Evolutionary conservation across 495 filamentous ascomycete genomes (phyloP), one percentile per base, ranked within the genome.

Genomic region (Penicillium angulare): DNA sequence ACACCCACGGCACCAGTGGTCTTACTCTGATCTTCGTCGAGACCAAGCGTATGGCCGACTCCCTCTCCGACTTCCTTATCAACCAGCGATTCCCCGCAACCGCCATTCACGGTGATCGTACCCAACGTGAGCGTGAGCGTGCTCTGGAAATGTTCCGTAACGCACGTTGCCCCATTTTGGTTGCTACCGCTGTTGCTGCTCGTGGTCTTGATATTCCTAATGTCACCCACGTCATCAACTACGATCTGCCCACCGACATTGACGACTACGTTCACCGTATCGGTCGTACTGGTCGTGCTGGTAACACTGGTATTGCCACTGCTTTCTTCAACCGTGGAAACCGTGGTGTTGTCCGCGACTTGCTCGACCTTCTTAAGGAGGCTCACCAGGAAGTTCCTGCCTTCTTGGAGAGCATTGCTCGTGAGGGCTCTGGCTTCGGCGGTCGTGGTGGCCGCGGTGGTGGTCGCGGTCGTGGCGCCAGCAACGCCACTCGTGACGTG

Each of bases 291-390:
- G 93, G 95, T 62, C 93, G 93, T 88, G 95, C 95, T 50, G 93
- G 93, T 67, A 98, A 98, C 78, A 97, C 92, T 55, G 93, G 93
- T 85, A 88, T 96, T 51, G 89, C 93, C 7, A 98, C 93, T 49
- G 92, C 95, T 40, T 98, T 98, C 82, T 97, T 97, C 84, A 98
- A 98, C 83, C 93, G 93, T 65, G 91, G 91, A 60, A 98, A 98
- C 82, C 89, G 93, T 56, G 93, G 92, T 71, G 88, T 98, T 56
- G 93, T 96, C 42, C 86, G 90, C 43, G 95, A 97, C 65, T 81
- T 98, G 44, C 82, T 98, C 57, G 95, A 98, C 29, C 84, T 98
- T 23, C 80, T 98, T 47, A 97, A 97, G 78, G 93, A 98, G 65
- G 92, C 92, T 52, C 92, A 97, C 76, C 93, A 98, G 69, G 93